Base-by-base conservation (phyloP, 257 asterid species). In the Ilex aquifolium region DNA sequence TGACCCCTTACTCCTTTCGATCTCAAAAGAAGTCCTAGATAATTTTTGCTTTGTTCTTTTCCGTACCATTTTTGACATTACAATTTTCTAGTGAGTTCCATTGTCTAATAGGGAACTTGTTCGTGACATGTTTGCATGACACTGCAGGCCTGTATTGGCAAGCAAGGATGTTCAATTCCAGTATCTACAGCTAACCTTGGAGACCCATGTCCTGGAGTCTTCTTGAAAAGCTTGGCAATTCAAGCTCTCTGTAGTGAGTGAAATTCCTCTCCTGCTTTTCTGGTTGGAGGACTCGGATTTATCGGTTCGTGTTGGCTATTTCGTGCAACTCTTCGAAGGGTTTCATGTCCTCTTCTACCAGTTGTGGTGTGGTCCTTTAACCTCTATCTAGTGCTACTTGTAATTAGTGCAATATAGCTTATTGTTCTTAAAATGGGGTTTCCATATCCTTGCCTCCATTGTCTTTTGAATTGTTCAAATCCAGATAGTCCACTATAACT, bases 161-260 rank as follows among this genome's bases (percentile, higher is more conserved):
- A 79, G 69, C 70, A 71, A 44, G 66, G 68, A 61, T 85, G 96
- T 69, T 71, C 81, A 11, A 62, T 85, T 71, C 76, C 80, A 0
- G 68, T 88, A 56, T 73, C 78, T n/a, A 55, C 62, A 7, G 72
- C 68, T 16, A 68, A 64, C 63, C 81, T 83, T 0, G 90, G 91
- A 59, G 72, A 79, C 29, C 82, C 95, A 17, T 88, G 92, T 64
- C 85, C 88, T 4, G 77, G 72, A 52, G 69, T 69, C 49, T 32
- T 69, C 49, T 32, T 54, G 69, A 83, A 83, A 75, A 82, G 66
- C 76, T 71, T 83, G 76, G 88, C 90, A 44, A 66, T 85, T 65
- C 86, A 88, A 79, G 88, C 82, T 63, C 74, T 80, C 61, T 88
- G 96, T 63, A 79, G 68, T 59, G 67, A 8, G 31, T 81, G 73